phyloP scores from a whole-genome alignment of 768 basidiomycete genomes.

The Suillus ampliporus region DNA sequence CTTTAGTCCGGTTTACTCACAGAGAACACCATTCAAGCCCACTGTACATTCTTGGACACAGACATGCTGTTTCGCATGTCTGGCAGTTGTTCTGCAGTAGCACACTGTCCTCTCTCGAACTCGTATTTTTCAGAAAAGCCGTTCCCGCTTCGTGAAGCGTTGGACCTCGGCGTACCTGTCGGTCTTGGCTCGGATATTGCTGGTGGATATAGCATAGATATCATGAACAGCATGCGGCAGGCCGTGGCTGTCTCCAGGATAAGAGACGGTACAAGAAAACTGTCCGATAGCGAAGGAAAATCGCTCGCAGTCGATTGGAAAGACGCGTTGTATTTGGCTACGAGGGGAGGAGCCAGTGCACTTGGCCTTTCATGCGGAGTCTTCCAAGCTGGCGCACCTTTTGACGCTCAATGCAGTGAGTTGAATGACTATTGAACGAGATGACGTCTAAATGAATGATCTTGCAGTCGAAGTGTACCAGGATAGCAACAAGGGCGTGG shows the following conservation, averaged over 20 bases:
- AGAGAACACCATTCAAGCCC: constrained; percentile 76
- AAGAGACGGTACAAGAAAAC: constrained; percentile 58
- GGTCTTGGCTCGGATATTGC: constrained; percentile 89
- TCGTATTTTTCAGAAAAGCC: constrained; percentile 81
- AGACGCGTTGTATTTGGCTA: constrained; percentile 81
- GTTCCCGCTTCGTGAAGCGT: constrained; percentile 73
- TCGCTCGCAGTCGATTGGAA: constrained; percentile 75
- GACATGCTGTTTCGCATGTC: constrained; percentile 58
- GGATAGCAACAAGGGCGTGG: constrained; percentile 47
- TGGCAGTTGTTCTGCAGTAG: constrained; percentile 61
- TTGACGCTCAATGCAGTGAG: constrained; percentile 81
- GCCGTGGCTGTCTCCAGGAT: constrained; percentile 75
- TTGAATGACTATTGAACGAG: constrained; percentile 9
- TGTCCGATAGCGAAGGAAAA: constrained; percentile 11
- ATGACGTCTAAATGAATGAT: constrained; percentile 6
- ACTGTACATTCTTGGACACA: constrained; percentile 80
- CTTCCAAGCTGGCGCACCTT: constrained; percentile 65
- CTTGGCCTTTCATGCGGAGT: constrained; percentile 64
- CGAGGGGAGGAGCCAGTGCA: constrained; percentile 76
- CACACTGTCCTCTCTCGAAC: constrained; percentile 91
- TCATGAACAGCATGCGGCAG: constrained; percentile 82
- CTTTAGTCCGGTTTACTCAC: constrained; percentile 65
- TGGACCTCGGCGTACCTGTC: constrained; percentile 64
- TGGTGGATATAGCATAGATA: constrained; percentile 82
- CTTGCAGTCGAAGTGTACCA: not conserved